Percentiles rank a stretch among this genome's conserved stretches.
These are phyloP conservation scores for Corniculantispora saksenae DNA, from an alignment of 2,329 filamentous ascomycete genomes.

Conservation along the genomic window DNA sequence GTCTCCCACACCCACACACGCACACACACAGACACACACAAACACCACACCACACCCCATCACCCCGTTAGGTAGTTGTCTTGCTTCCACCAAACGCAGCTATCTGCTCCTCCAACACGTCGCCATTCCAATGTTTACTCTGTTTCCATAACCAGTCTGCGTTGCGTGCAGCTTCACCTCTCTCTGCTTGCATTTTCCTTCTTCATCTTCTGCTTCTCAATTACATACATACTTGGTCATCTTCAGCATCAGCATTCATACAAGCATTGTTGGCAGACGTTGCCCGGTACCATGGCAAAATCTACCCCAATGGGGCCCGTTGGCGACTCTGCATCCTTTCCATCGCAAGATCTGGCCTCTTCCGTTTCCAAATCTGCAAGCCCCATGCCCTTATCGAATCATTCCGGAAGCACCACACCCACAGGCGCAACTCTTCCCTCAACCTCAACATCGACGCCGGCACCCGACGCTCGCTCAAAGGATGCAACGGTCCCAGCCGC, in stretches of 20 bases:
- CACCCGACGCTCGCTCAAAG: conserved; percentile 25
- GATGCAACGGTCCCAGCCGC: conserved; percentile 49
- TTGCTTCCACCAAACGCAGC: conserved; percentile 4
- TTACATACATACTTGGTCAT: neutral
- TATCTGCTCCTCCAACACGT: neutral
- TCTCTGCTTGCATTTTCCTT: neutral
- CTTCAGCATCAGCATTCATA: neutral
- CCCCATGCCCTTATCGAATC: conserved; percentile 1
- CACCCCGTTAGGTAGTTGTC: conserved; percentile 9
- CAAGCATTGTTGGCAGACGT: neutral
- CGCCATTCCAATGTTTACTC: conserved; percentile 4
- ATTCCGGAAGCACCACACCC: neutral
- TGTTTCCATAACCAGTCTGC: neutral
- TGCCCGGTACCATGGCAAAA: conserved; percentile 5
- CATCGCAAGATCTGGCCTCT: neutral
- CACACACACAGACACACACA: too few species aligned
- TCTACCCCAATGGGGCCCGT: neutral
- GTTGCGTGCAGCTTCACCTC: neutral
- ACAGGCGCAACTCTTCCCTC: conserved; percentile 24
- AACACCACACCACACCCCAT: too few species aligned
- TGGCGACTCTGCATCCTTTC: neutral
- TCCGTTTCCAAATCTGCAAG: neutral
- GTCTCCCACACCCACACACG: conserved; percentile 10
- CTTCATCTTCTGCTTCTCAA: neutral
- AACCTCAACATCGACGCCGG: conserved; percentile 27